A percentile compares a stretch with the other conserved stretches of the same genome.
These are phyloP conservation scores for Vanilla planifolia DNA, from an alignment of 106 monocot genomes.

Conservation along the genomic window DNA sequence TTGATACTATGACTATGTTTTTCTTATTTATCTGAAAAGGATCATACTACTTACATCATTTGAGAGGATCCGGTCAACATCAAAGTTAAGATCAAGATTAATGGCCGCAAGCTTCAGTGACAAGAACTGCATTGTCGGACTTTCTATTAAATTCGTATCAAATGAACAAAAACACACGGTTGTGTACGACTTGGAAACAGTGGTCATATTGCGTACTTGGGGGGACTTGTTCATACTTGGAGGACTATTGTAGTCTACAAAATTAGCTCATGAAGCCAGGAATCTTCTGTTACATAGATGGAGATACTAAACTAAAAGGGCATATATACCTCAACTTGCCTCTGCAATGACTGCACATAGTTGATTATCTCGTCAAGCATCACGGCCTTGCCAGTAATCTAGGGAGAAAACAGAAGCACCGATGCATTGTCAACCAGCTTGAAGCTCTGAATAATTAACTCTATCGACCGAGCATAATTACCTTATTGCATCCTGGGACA, in stretches of 20 bases:
- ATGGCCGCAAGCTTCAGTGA: slow-evolving; percentile 73
- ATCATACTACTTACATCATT: slow-evolving; percentile 39
- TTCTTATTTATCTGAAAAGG: background rate
- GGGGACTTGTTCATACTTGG: no score
- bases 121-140: slow-evolving; percentile 39
- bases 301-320: no score
- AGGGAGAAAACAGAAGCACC: background rate
- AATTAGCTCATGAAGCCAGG: no score
- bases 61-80: slow-evolving; percentile 39
- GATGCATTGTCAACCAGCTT: no score
- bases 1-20: background rate
- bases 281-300: no score
- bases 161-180: no score
- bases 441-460: no score
- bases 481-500: slow-evolving; percentile 94
- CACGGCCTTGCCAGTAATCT: slow-evolving; percentile 74
- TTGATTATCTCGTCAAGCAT: slow-evolving; percentile 39
- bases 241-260: no score
- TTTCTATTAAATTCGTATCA: no score
- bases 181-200: no score
- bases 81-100: slow-evolving; percentile 49
- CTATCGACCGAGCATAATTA: slow-evolving; percentile 15
- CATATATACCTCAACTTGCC: slow-evolving; percentile 30
- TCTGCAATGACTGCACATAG: slow-evolving; percentile 36
- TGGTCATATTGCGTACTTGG: no score